Conservation (phyloP, 1,284 basidiomycete species). For the Cystobasidiaceae sp. region DNA sequence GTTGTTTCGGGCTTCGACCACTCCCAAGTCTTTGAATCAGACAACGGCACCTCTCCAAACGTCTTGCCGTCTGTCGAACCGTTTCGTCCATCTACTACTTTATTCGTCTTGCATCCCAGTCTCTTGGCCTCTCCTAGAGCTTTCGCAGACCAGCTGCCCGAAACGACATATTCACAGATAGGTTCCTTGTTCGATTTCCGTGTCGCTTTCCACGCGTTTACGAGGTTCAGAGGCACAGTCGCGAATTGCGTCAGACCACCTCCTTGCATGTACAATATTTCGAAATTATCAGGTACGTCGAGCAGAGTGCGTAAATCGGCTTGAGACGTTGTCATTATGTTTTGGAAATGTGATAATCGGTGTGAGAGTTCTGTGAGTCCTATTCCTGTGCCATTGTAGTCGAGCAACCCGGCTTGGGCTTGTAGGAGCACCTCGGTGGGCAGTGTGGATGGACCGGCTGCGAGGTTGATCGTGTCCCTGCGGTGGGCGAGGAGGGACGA, state of each 20-base stretch:
- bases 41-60: constrained; percentile 31
- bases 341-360: constrained; percentile 78
- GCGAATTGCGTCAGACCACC: constrained; percentile 87
- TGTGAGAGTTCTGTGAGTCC: constrained; percentile 91
- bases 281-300: constrained; percentile 72
- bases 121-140: constrained; percentile 74
- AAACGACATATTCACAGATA: constrained; percentile 74
- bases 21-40: constrained; percentile 50
- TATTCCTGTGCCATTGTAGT: constrained; percentile 83
- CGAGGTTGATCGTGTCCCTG: constrained; percentile 65
- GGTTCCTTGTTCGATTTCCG: constrained; percentile 54
- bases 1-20: constrained; percentile 47
- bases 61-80: constrained; percentile 9
- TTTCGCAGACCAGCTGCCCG: constrained; percentile 85
- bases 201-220: constrained; percentile 59
- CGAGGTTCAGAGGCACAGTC: constrained; percentile 78
- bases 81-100: constrained; percentile 58
- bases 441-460: constrained; percentile 82
- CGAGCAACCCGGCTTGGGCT: constrained; percentile 69
- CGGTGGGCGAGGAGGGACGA: constrained; percentile 18
- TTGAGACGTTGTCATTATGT: constrained; percentile 64
- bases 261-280: constrained; percentile 84
- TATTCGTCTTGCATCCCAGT: constrained; percentile 55
- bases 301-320: constrained; percentile 60
- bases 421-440: constrained; percentile 72